Base-by-base conservation (phyloP, 768 basidiomycete genomes). In the Podaxis sp. region DNA sequence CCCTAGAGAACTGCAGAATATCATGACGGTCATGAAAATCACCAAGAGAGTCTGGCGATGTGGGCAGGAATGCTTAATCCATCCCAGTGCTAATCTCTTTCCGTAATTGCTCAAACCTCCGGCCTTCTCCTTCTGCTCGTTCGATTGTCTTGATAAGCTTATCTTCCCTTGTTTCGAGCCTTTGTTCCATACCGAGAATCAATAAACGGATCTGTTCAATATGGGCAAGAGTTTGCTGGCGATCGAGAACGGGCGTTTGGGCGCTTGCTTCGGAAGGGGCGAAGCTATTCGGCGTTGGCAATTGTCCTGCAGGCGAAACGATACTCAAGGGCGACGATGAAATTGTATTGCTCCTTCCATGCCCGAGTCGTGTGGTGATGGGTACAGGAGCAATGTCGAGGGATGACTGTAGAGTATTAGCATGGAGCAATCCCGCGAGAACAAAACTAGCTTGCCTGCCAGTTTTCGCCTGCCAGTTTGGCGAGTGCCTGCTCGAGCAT, bases 131-230 rank as follows among this genome's bases (percentile, higher is more conserved):
- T 68, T 88, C 86, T 0, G 89, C 90, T 26, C 79, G 79, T 68
- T 84, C 82, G 17, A 90, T 75, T 28, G 80, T 83, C 70, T 87
- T 87, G 12, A 75, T 68, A 26, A 92, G 73, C 70, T 84, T 85
- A 44, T 84, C 84, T 66, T 91, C 87, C 38, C 88, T 80, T 15
- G 73, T 74, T 63, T 88, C 82, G 64, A 90, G 76, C 60, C 88
- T 81, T 68, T 91, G 85, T 63, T 91, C 88, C 87, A 92, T 90
- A 0, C 90, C 90, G 15, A 91, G 75, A 17, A 92, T 82, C 22
- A 91, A 74, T 64, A 88, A 72, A 39, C 87, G 82, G 4, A 91
- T 80, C 63, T 90, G 86, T 67, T 91, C 89, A 33, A 92, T 80
- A 61, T 89, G 85, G 2, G 86, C 82, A 4, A 83, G 70, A 2